These are phyloP conservation scores for Microdochium trichocladiopsis DNA, from an alignment of 2,329 filamentous ascomycete species.

Conservation along the genomic window DNA sequence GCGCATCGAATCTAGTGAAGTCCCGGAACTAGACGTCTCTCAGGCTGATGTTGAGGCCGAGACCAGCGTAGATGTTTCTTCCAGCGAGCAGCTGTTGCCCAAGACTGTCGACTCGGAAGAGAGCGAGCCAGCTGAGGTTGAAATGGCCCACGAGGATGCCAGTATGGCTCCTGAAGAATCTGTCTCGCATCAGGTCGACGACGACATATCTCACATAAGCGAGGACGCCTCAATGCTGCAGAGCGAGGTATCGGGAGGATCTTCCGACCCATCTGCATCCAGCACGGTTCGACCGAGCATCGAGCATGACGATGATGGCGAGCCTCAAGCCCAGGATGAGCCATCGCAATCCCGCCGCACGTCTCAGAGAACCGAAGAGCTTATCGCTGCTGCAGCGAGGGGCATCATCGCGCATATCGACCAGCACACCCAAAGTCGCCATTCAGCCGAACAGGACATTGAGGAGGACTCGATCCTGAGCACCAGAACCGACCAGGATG, in stretches of 20 bases:
- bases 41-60: not conserved
- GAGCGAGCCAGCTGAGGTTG: too few species aligned
- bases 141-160: too few species aligned
- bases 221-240: not conserved
- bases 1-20: not conserved
- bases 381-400: constrained; percentile 45
- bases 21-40: not conserved
- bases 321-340: constrained; percentile 3
- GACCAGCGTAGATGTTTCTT: not conserved
- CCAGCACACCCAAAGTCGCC: constrained; percentile 19
- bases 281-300: constrained; percentile 11
- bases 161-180: too few species aligned
- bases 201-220: not conserved
- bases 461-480: constrained; percentile 22
- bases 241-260: not conserved
- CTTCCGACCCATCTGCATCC: not conserved
- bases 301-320: constrained; percentile 9
- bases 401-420: constrained; percentile 42
- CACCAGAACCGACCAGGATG: constrained; percentile 15
- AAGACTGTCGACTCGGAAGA: too few species aligned
- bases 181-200: too few species aligned
- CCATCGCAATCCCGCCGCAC: constrained; percentile 18
- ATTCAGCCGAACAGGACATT: constrained; percentile 9
- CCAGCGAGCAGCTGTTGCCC: too few species aligned
- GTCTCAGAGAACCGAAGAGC: constrained; percentile 39